Base-by-base conservation (phyloP, 495 filamentous ascomycete species). In the Chaetomium fimeti region DNA sequence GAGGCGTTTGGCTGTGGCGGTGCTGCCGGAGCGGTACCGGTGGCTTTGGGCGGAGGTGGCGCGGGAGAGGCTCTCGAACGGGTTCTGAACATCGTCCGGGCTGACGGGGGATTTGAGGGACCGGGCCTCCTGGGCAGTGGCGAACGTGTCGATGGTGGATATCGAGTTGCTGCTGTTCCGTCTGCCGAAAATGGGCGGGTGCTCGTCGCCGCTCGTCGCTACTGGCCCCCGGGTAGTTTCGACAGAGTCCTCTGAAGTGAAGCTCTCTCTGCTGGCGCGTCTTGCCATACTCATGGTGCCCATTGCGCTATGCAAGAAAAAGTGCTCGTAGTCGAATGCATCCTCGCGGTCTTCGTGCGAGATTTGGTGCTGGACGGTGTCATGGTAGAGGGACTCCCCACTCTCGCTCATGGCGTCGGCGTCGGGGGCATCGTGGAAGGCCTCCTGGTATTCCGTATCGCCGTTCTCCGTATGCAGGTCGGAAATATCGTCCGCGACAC, bases 241-340 rank as follows among this genome's bases (percentile, higher is more conserved):
- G 2, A 85, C 84, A 16, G 92, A 96, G 54, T 84, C 85, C 27
- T 81, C 83, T 0, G 90, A 92, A 66, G 80, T 85, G 49, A 78
- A 82, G 62, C 83, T 87, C 47, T 72, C 75, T 45, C 76, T 81
- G 64, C 88, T 88, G 16, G 75, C 75, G 40, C 84, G 78, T 29
- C 83, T 79, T 49, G 71, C 70, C 66, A 77, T 76, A 63, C 77
- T 81, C 68, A 88, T 78, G 53, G 82, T 89, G n/a, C 91, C 91
- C 82, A 96, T 85, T 18, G 91, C 90, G 69, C 89, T 92, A 71
- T 96, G 92, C 13, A 97, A 82, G 75, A 96, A 96, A 76, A 96
- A 95, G 69, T 95, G 85, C 71, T 98, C 91, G 67, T 98, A 98
- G 72, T 97, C 94, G 74, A 98, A 98, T 8, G 94, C 94, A 72